Conservation (phyloP, 2,329 filamentous ascomycete species). For the Ophiostoma populinum region DNA sequence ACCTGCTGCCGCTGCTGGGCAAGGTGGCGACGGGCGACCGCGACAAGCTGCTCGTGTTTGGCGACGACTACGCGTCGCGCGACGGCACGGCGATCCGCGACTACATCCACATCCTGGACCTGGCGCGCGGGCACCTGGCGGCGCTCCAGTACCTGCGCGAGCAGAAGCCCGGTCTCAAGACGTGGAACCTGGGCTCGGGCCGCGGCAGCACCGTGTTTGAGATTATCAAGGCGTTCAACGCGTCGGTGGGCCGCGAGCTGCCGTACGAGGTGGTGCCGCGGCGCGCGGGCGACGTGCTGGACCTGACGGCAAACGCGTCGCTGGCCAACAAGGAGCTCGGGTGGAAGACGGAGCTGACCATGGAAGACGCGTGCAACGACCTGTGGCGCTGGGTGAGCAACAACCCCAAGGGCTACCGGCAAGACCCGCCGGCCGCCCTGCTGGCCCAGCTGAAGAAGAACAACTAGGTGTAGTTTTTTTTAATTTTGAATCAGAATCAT, state of each 20-base stretch:
- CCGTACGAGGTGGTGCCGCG: slow-evolving; percentile 73
- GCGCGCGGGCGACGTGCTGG: slow-evolving; percentile 76
- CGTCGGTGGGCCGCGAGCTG: slow-evolving; percentile 69
- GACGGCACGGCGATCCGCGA: slow-evolving; percentile 92
- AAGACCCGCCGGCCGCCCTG: slow-evolving; percentile 73
- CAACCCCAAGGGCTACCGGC: slow-evolving; percentile 87
- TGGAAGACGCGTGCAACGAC: slow-evolving; percentile 87
- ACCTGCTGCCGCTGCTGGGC: slow-evolving; percentile 81
- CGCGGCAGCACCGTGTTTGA: slow-evolving; percentile 92
- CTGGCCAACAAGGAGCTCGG: slow-evolving; percentile 75
- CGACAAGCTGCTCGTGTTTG: slow-evolving; percentile 87
- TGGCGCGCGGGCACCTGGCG: slow-evolving; percentile 69
- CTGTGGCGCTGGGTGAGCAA: slow-evolving; percentile 96
- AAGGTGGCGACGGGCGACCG: slow-evolving; percentile 92
- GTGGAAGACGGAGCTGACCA: slow-evolving; percentile 80
- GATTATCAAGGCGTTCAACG: slow-evolving; percentile 88
- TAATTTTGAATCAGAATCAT: not conserved
- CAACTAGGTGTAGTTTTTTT: slow-evolving; percentile 6
- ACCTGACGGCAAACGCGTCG: slow-evolving; percentile 81
- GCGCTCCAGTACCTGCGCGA: slow-evolving; percentile 81
- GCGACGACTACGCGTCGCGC: slow-evolving; percentile 78
- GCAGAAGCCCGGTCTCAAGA: slow-evolving; percentile 73
- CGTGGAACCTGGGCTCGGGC: slow-evolving; percentile 93
- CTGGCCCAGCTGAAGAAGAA: slow-evolving; percentile 36
- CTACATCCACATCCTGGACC: slow-evolving; percentile 92